Base-by-base conservation (phyloP, 768 basidiomycete species). In the Suillus subluteus region DNA sequence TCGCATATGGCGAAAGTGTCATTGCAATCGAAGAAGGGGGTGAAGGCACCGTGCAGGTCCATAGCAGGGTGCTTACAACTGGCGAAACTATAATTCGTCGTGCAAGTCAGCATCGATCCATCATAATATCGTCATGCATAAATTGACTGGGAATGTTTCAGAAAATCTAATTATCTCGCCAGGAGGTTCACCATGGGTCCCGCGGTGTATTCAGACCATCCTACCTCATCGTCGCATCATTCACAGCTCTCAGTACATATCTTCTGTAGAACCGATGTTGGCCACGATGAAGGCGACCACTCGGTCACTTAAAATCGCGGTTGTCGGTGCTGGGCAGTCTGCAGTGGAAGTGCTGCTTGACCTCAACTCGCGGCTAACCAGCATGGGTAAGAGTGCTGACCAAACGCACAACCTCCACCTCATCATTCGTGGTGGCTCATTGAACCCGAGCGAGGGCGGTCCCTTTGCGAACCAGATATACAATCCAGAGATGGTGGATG, bases 401-500 rank as follows among this genome's bases (percentile, higher is more conserved):
- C 58, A 67, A 2, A 68, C 69, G n/a, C 84, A 86, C 66, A 74
- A 77, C 58, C 69, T 87, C 55, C 82, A 87, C 62, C 80, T 87
- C 73, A 79, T 87, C 65, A 81, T 87, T 67, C 82, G 84, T 18
- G 81, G 82, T 69, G 84, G 84, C 16, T 80, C 82, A 0, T 70
- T 86, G 55, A 84, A 82, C 64, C 84, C 83, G 9, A 84, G 83
- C 56, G 86, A 87, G 65, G 84, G 84, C 65, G 81, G 83, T 1
- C 83, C 83, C 1, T 87, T 86, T 68, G 79, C 82, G 52, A 87
- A 87, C 72, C 84, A 85, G 68, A 82, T 86, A 7, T 87, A 86
- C 67, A 83, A 86, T 69, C 85, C 86, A 32, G 79, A 74, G 18
- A 70, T 82, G 83, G 69, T 80, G 15, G 78, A 82, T 65, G 69